Evolutionary conservation across 2,329 filamentous ascomycete genomes (phyloP).

Genomic region (Elsinoe batatas): DNA sequence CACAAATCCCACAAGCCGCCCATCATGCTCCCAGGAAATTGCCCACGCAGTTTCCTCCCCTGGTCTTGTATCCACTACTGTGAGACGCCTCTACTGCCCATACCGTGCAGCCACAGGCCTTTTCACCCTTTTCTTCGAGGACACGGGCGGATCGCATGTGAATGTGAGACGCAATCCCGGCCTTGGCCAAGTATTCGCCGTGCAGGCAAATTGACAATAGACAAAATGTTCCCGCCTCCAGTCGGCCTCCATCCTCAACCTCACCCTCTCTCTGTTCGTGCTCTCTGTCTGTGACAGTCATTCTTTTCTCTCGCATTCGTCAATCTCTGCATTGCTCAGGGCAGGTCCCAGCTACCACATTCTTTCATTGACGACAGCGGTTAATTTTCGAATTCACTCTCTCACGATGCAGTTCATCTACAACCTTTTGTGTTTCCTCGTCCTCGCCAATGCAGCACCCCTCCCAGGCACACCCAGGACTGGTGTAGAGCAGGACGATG

Average conservation of each 20-base stretch:
- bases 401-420: slow-evolving; percentile 5
- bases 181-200: slow-evolving; percentile 2
- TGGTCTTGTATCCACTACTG: slow-evolving; percentile 6
- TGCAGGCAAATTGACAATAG: slow-evolving; percentile 3
- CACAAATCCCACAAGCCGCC: neutral
- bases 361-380: slow-evolving; percentile 5
- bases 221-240: neutral
- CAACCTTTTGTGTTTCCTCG: neutral
- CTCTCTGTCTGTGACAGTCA: slow-evolving; percentile 9
- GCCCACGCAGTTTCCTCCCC: neutral
- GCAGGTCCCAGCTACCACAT: slow-evolving; percentile 6
- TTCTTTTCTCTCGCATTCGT: slow-evolving; percentile 1
- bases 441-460: neutral
- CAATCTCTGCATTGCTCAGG: neutral
- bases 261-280: neutral
- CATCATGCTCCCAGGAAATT: neutral
- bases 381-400: neutral
- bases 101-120: slow-evolving; percentile 2
- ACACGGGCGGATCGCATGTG: neutral
- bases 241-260: neutral
- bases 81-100: slow-evolving; percentile 7
- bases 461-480: neutral
- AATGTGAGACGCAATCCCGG: neutral
- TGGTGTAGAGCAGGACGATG: slow-evolving; percentile 18
- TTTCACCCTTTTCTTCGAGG: neutral